phyloP scores from a whole-genome alignment of 129 eudicot species.

The Solidago caesia region DNA sequence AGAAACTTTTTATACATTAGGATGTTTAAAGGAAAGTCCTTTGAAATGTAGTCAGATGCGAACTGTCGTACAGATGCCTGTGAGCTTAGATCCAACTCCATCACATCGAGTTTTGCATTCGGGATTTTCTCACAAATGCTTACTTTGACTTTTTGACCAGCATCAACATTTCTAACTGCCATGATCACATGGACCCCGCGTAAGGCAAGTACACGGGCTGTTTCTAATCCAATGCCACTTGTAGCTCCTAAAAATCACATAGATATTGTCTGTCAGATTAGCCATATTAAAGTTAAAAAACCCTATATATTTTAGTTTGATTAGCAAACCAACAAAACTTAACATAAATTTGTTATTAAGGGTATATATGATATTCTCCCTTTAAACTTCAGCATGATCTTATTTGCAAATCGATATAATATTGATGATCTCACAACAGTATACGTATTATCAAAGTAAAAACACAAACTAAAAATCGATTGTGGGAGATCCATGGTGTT shows the following conservation, averaged over 20 bases:
- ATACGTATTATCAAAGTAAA: neutral
- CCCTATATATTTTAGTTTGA: neutral
- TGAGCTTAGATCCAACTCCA: slow-evolving; percentile 87
- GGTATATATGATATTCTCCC: too few species aligned
- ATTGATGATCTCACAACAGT: neutral
- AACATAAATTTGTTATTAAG: neutral
- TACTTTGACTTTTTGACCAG: slow-evolving; percentile 64
- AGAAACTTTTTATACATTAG: slow-evolving; percentile 53
- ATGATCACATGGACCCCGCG: slow-evolving; percentile 85
- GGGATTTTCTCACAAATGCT: slow-evolving; percentile 56
- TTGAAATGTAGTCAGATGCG: slow-evolving; percentile 61
- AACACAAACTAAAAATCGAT: neutral
- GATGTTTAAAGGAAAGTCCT: slow-evolving; percentile 68
- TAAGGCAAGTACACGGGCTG: slow-evolving; percentile 72
- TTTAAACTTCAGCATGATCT: neutral
- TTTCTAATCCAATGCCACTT: slow-evolving; percentile 85
- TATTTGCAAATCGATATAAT: neutral
- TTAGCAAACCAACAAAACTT: slow-evolving; percentile 7
- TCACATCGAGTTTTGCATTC: slow-evolving; percentile 69
- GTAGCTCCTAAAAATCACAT: slow-evolving; percentile 60
- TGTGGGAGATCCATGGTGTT: neutral
- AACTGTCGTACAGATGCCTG: slow-evolving; percentile 66
- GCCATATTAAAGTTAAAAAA: slow-evolving; percentile 7
- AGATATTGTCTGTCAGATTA: neutral
- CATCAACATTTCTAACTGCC: slow-evolving; percentile 76